Percentiles rank a stretch among this genome's conserved stretches.
phyloP scores from a whole-genome alignment of 1,284 basidiomycete species.

The Pascua guehoae region DNA sequence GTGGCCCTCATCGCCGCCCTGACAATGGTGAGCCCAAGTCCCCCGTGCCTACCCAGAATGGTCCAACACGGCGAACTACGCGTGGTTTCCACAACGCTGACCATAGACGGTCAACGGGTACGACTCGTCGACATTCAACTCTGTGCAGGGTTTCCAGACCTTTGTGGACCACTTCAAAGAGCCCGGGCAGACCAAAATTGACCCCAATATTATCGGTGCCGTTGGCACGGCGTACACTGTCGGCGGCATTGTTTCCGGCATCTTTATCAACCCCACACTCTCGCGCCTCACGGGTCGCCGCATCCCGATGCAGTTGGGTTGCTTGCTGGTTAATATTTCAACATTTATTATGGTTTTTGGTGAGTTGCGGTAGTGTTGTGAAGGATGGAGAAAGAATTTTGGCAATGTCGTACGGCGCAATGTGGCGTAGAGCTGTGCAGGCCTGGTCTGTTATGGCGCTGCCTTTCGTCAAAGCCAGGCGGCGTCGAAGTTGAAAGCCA shows the following conservation, averaged over 20 bases:
- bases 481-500: too few species aligned
- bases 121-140: constrained; percentile 3
- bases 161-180: constrained; percentile 7
- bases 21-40: too few species aligned
- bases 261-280: constrained; percentile 1
- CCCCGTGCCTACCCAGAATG: too few species aligned
- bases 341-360: constrained; percentile 3
- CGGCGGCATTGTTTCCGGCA: constrained; percentile 2
- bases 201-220: constrained; percentile 4
- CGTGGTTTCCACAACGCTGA: neutral
- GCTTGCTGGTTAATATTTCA: neutral
- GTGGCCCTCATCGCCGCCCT: too few species aligned
- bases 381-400: too few species aligned
- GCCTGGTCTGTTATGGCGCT: too few species aligned
- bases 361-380: too few species aligned
- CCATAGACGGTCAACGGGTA: neutral
- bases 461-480: too few species aligned
- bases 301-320: neutral
- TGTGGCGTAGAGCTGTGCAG: too few species aligned
- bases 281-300: neutral
- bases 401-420: too few species aligned
- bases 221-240: constrained; percentile 4
- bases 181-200: neutral
- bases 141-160: constrained; percentile 3
- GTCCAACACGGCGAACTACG: too few species aligned